These are phyloP conservation scores for Boletus sp. DNA, from an alignment of 768 basidiomycete genomes.

Conservation along the genomic window DNA sequence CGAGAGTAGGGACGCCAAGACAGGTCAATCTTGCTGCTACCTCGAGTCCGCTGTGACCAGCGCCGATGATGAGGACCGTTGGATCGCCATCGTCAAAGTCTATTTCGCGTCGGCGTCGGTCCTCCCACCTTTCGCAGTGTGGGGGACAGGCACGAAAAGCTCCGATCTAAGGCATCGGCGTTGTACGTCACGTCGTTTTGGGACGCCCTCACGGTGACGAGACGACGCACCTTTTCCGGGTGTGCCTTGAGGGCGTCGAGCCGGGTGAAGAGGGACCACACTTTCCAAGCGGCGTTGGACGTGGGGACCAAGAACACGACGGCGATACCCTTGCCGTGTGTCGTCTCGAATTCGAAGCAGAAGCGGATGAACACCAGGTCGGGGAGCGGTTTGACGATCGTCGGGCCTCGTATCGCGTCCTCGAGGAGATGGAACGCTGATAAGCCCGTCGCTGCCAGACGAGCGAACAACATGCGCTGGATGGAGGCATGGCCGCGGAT, in stretches of 20 bases:
- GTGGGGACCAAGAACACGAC: conserved; percentile 50
- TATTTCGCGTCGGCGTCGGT: conserved; percentile 38
- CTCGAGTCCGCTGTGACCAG: conserved; percentile 64
- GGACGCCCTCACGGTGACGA: background rate
- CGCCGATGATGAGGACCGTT: conserved; percentile 61
- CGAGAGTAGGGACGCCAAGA: conserved; percentile 50
- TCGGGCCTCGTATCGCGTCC: conserved; percentile 28
- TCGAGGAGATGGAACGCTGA: conserved; percentile 19
- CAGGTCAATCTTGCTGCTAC: conserved; percentile 60
- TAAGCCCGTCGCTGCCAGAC: conserved; percentile 28
- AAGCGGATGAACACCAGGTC: conserved; percentile 58
- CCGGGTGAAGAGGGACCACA: conserved; percentile 57
- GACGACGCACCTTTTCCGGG: conserved; percentile 41
- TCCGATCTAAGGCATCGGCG: conserved; percentile 27
- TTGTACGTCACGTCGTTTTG: background rate
- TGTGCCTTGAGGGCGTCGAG: conserved; percentile 53
- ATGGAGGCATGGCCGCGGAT: conserved; percentile 40
- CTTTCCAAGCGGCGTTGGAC: conserved; percentile 48
- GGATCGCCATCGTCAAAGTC: conserved; percentile 49
- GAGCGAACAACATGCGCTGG: conserved; percentile 35
- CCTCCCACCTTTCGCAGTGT: conserved; percentile 52
- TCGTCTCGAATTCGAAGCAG: conserved; percentile 54
- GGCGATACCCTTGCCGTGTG: conserved; percentile 48
- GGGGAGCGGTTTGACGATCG: conserved; percentile 41
- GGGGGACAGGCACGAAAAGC: conserved; percentile 39